Evolutionary conservation across 2,329 filamentous ascomycete species (phyloP).

Genomic region (Aspergillus glaucus): DNA sequence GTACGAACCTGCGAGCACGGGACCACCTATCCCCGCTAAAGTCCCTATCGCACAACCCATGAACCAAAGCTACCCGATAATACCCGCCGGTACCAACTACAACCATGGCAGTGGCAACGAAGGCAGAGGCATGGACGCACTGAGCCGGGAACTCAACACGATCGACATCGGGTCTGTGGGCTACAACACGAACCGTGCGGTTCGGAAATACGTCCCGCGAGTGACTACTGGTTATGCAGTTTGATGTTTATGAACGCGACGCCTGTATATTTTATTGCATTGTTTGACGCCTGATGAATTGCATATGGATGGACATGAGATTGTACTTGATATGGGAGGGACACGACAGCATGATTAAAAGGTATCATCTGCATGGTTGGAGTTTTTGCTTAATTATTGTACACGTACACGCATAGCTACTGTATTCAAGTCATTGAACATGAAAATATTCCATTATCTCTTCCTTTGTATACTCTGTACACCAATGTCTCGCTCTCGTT

Average conservation of each 20-base stretch:
- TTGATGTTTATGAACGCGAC: slow-evolving; percentile 8
- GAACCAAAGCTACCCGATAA: slow-evolving; percentile 23
- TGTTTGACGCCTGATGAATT: slow-evolving; percentile 1
- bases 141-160: slow-evolving; percentile 52
- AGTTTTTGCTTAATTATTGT: not conserved
- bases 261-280: not conserved
- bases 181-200: slow-evolving; percentile 23
- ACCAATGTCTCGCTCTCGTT: not conserved
- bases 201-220: slow-evolving; percentile 27
- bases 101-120: not conserved
- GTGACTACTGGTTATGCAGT: slow-evolving; percentile 24
- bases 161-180: slow-evolving; percentile 43
- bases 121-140: slow-evolving; percentile 35
- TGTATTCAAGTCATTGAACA: too few relatives aligned
- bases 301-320: slow-evolving; percentile 8
- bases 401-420: not conserved
- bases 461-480: not conserved
- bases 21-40: slow-evolving; percentile 39
- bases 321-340: slow-evolving; percentile 1
- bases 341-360: not conserved
- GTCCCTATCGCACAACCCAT: slow-evolving; percentile 31
- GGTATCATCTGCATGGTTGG: not conserved
- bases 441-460: too few relatives aligned
- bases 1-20: slow-evolving; percentile 24
- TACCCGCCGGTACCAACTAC: slow-evolving; percentile 19